A percentile compares a stretch with the other conserved stretches of the same genome.
These are phyloP conservation scores for Favolaschia claudopus DNA, from an alignment of 768 basidiomycete genomes.

Conservation along the genomic window DNA sequence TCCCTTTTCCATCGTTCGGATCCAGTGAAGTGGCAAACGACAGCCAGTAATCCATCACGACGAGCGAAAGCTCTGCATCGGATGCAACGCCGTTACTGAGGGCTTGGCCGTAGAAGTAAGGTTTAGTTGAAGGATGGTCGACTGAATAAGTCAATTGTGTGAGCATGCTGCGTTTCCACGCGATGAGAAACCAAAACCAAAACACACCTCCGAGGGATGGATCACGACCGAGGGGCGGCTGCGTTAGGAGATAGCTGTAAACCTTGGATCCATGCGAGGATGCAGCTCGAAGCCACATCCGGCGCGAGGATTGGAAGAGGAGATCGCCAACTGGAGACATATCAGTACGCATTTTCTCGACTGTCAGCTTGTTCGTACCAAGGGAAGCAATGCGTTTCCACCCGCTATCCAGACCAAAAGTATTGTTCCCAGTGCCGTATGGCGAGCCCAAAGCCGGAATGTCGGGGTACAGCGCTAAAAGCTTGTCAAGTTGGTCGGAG, in stretches of 20 bases:
- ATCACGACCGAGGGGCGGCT: not conserved
- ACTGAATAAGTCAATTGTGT: too few relatives aligned
- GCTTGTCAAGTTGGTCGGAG: not conserved
- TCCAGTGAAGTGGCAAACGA: not conserved
- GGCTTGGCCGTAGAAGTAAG: not conserved
- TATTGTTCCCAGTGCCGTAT: constrained; percentile 1
- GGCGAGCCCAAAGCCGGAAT: constrained; percentile 5
- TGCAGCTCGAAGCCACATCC: not conserved
- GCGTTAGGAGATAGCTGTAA: not conserved
- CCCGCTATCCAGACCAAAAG: not conserved
- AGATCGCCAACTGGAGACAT: not conserved
- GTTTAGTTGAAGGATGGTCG: not conserved
- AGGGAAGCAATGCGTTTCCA: not conserved
- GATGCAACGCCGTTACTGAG: not conserved
- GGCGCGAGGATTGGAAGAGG: not conserved
- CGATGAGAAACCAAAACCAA: too few relatives aligned
- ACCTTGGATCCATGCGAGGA: constrained; percentile 1
- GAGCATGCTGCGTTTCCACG: too few relatives aligned
- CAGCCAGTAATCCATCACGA: not conserved
- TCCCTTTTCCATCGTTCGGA: constrained; percentile 1
- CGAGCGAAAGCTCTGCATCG: not conserved
- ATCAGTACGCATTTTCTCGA: too few relatives aligned
- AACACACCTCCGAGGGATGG: not conserved
- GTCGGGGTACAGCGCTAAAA: not conserved
- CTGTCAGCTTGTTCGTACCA: not conserved